Base-by-base conservation (phyloP, 2,329 filamentous ascomycete genomes). In the Gnomoniopsis smithogilvyi region DNA sequence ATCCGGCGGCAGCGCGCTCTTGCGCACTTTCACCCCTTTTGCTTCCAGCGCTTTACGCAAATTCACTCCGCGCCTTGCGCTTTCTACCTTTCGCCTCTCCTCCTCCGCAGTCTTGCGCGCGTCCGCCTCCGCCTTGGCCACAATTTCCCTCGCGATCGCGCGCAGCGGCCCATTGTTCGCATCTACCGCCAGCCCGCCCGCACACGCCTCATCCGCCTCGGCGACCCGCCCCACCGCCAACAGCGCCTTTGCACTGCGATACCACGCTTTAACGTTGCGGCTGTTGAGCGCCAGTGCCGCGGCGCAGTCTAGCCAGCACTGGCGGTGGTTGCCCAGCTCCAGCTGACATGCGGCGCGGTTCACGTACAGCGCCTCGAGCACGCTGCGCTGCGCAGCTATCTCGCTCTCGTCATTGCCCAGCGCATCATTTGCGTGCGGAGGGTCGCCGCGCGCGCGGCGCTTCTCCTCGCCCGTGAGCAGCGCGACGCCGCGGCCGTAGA, bases 341-440 rank as follows among this genome's bases (percentile, higher is more conserved):
- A 99, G 80, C 72, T 98, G 90, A 75, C 92, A 96, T 30, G 96
- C 86, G 1, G 94, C 93, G 62, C 95, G 87, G 74, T 99, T 99
- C 63, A 89, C 85, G 72, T 93, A 87, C 62, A 92, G 88, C 1
- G 86, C 82, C 74, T 96, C 92, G 58, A 93, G 83, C 52, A 90
- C 78, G 58, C 79, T 75, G 49, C 77, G 80, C 73, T 94, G 61
- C 8, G 33, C 79, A 65, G 87, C 82, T 45, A 86, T 87, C 54
- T 85, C 82, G 1, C 66, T 67, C 65, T 85, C 80, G 59, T 82
- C 74, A 46, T 83, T 30, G 26, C 26, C 26, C 8, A 30, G 26
- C 26, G 26, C 26, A 30, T 30, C 26, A 30, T 30, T 30, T 30
- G 26, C 26, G 8, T 10, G 19, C 19, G 19, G 45, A 19, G 51